Base-by-base conservation (phyloP, 805 yeast species). In the Teunomyces panamensis region DNA sequence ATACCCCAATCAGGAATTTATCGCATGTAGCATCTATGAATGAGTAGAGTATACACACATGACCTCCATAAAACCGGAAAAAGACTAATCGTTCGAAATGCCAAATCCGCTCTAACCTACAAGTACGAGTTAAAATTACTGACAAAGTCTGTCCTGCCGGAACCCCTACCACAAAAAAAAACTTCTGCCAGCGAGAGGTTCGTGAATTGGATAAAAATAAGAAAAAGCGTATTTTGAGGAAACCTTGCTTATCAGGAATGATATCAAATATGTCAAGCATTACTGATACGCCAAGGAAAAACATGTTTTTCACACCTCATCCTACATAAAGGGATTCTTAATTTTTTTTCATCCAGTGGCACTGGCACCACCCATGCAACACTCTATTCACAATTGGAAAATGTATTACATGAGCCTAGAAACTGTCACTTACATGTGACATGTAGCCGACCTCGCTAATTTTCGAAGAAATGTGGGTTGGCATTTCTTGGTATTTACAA, bases 211-310 rank as follows among this genome's bases (percentile, higher is more conserved):
- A 32, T 16, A 6, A 32, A 13, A 32, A 32, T 14, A 16, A 14
- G 34, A 9, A 32, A 30, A 9, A 32, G 17, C 8, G 14, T 13
- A 13, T 6, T 32, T 9, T 30, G n/a, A n/a, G 7, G 2, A 13
- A 10, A 26, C 39, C 45, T 11, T 5, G 36, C 45, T 27, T 43
- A 43, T 13, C 45, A 11, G 45, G 45, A 43, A 27, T 43, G 45
- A 43, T 34, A 43, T 43, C 27, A 30, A 20, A 11, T 13, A 43
- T 34, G 45, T 43, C 45, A 43, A 43, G 37, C 10, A 28, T 16
- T 34, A 37, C 14, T 20, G 26, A 26, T 10, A 11, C n/a, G 27
- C 30, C 39, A 17, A 24, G 41, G 30, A 37, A 26, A 37, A 26
- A 11, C n/a, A 26, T 37, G 9, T 6, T n/a, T 24, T 37, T 24